These are phyloP conservation scores for Apiotrichum porosum DNA, from an alignment of 1,284 basidiomycete species.

Conservation along the genomic window DNA sequence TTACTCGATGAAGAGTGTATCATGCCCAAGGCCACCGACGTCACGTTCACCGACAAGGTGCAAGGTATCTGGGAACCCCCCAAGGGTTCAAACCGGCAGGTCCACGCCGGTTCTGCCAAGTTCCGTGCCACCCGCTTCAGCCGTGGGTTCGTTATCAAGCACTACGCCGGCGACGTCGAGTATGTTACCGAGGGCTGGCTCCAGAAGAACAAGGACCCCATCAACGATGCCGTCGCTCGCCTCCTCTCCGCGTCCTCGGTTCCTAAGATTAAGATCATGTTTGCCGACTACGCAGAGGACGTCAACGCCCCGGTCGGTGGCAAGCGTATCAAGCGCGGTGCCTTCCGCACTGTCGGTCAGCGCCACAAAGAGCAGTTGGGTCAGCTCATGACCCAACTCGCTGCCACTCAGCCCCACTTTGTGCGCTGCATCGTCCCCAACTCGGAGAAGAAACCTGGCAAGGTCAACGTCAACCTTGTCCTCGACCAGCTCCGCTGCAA, in stretches of 20 bases:
- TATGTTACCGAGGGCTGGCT: slow-evolving; percentile 96
- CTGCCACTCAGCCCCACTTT: slow-evolving; percentile 95
- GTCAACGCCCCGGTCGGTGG: slow-evolving; percentile 48
- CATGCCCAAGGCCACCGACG: slow-evolving; percentile 96
- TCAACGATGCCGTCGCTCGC: slow-evolving; percentile 93
- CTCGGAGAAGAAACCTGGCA: slow-evolving; percentile 81
- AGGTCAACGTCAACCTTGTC: slow-evolving; percentile 89
- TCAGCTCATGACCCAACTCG: slow-evolving; percentile 85
- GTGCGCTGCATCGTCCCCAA: slow-evolving; percentile 99
- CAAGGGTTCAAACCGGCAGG: slow-evolving; percentile 8
- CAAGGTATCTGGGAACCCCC: slow-evolving; percentile 40
- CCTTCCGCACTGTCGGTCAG: slow-evolving; percentile 93
- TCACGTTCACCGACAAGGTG: slow-evolving; percentile 92
- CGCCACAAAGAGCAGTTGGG: slow-evolving; percentile 94
- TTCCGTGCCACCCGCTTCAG: slow-evolving; percentile 85
- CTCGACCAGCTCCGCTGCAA: slow-evolving; percentile 97
- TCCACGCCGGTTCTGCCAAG: slow-evolving; percentile 70
- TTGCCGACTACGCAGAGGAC: slow-evolving; percentile 72
- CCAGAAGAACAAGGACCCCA: slow-evolving; percentile 98
- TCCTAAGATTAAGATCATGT: slow-evolving; percentile 74
- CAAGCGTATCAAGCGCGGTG: slow-evolving; percentile 88
- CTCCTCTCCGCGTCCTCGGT: slow-evolving; percentile 81
- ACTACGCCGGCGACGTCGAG: slow-evolving; percentile 96
- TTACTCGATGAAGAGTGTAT: slow-evolving; percentile 98
- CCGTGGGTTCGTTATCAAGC: slow-evolving; percentile 90